A percentile compares a stretch with the other conserved stretches of the same genome.
These are phyloP conservation scores for Leccinum fibrillosum DNA, from an alignment of 768 basidiomycete species.

Conservation along the genomic window DNA sequence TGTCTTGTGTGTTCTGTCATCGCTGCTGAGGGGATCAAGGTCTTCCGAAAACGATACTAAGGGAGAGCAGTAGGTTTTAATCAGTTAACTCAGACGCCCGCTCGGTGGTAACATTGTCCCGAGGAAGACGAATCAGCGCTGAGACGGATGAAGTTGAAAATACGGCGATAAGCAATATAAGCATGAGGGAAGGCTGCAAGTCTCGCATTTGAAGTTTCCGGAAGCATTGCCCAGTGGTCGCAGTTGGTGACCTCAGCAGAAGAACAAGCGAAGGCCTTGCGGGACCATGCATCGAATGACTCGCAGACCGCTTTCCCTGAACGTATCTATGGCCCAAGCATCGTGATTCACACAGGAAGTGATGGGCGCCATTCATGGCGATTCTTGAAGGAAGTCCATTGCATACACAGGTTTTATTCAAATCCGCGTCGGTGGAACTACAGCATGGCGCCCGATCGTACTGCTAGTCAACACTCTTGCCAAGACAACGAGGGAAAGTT, in stretches of 20 bases:
- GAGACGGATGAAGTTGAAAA: background rate
- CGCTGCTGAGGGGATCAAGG: background rate
- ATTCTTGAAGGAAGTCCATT: background rate
- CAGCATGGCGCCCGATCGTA: background rate
- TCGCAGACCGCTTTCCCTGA: no score
- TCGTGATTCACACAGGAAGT: background rate
- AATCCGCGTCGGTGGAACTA: background rate
- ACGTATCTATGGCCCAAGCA: no score
- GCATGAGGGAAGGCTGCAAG: background rate
- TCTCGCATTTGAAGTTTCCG: background rate
- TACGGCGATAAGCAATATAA: background rate
- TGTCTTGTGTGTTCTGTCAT: slow-evolving; percentile 9
- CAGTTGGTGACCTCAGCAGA: background rate
- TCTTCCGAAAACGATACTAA: background rate
- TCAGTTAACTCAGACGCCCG: background rate
- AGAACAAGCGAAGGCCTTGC: background rate
- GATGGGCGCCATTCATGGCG: background rate
- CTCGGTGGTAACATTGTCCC: background rate
- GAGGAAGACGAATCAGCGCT: background rate
- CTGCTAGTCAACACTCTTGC: background rate
- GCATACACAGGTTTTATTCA: no score
- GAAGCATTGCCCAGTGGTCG: background rate
- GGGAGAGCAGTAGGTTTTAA: background rate
- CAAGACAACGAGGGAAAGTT: background rate
- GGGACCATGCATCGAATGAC: background rate